Evolutionary conservation across 176 grass and related monocot genomes (phyloP).

Genomic region (Carex pumila): DNA sequence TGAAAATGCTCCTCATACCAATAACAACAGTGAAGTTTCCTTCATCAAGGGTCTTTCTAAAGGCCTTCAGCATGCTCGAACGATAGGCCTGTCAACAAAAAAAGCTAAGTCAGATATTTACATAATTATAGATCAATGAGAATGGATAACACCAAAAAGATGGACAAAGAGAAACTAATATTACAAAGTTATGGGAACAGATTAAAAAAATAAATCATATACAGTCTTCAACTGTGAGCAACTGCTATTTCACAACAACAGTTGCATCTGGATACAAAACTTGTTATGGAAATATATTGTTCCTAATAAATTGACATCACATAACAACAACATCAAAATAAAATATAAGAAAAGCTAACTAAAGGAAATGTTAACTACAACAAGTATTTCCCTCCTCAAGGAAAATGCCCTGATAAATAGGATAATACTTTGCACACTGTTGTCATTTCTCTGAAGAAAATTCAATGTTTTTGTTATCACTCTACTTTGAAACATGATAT

Average conservation of each 20-base stretch:
- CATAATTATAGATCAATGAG: background rate
- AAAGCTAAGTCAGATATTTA: constrained; percentile 16
- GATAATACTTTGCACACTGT: background rate
- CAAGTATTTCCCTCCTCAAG: background rate
- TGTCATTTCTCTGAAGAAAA: background rate
- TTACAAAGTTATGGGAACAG: background rate
- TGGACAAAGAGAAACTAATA: background rate
- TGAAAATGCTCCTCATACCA: constrained; percentile 55
- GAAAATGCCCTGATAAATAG: background rate
- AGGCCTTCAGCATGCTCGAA: constrained; percentile 93
- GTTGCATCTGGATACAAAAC: background rate
- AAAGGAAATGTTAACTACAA: background rate
- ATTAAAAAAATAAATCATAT: constrained; percentile 1
- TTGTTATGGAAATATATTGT: background rate
- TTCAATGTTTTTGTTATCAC: background rate
- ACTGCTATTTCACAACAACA: background rate
- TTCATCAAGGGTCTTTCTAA: constrained; percentile 98
- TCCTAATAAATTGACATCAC: background rate
- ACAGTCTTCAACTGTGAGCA: background rate
- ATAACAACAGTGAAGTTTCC: constrained; percentile 96
- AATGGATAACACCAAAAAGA: constrained; percentile 6
- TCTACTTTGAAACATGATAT: background rate
- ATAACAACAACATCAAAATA: background rate
- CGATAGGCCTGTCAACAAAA: constrained; percentile 63
- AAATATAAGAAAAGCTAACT: background rate